These are phyloP conservation scores for Amphibolis antarctica DNA, from an alignment of 106 monocot species.

Conservation along the genomic window DNA sequence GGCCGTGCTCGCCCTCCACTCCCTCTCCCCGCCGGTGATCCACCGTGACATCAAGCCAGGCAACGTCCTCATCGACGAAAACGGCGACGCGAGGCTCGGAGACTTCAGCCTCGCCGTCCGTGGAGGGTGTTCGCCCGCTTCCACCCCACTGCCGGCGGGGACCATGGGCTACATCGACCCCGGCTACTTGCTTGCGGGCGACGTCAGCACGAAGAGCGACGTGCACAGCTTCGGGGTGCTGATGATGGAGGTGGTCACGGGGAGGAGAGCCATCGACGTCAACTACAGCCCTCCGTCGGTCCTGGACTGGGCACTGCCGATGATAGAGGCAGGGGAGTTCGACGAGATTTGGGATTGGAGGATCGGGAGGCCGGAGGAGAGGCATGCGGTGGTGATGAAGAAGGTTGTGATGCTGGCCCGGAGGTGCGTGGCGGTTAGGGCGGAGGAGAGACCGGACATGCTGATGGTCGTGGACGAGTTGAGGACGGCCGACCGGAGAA, in stretches of 20 bases:
- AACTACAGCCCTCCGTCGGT: slow-evolving; percentile 16
- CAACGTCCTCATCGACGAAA: slow-evolving; percentile 27
- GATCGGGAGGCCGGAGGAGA: neutral
- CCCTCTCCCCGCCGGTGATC: slow-evolving; percentile 15
- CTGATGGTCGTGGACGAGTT: slow-evolving; percentile 11
- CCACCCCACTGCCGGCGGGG: slow-evolving; percentile 15
- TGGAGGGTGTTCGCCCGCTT: neutral
- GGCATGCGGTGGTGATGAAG: neutral
- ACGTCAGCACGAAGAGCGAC: slow-evolving; percentile 20
- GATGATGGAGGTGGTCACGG: slow-evolving; percentile 23
- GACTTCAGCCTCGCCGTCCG: slow-evolving; percentile 34
- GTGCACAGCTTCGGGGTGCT: slow-evolving; percentile 43
- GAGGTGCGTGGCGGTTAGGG: slow-evolving; percentile 12
- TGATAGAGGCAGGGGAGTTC: slow-evolving; percentile 5
- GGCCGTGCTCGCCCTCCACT: slow-evolving; percentile 20
- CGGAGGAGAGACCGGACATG: slow-evolving; percentile 22
- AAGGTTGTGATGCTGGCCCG: slow-evolving; percentile 13
- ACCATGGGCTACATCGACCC: slow-evolving; percentile 45
- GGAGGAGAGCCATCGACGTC: slow-evolving; percentile 27
- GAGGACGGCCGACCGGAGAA: neutral
- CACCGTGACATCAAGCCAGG: slow-evolving; percentile 36
- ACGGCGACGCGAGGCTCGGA: slow-evolving; percentile 8
- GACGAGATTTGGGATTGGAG: slow-evolving; percentile 17
- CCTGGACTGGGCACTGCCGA: slow-evolving; percentile 11
- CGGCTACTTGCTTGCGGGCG: slow-evolving; percentile 9